Base-by-base conservation (phyloP, 108 stramenopile species). In the Ochromonas danica region DNA sequence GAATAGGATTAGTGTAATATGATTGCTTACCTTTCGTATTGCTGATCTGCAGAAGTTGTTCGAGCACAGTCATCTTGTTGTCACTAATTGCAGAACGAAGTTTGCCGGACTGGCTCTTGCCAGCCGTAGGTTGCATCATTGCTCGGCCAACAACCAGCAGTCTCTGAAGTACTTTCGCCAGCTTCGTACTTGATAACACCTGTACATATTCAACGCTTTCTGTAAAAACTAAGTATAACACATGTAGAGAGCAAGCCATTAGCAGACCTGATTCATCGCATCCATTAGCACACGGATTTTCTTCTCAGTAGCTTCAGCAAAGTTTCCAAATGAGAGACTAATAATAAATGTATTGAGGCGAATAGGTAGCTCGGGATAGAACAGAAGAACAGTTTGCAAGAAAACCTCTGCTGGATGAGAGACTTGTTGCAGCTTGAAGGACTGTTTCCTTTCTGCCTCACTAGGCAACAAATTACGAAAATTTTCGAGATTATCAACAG, bases 11-110 rank as follows among this genome's bases (percentile, higher is more conserved):
- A n/a, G n/a, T n/a, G n/a, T n/a, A n/a, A n/a, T n/a, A n/a, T n/a
- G n/a, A n/a, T n/a, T n/a, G n/a, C n/a, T n/a, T n/a, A n/a, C n/a
- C 67, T 22, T 70, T 70, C 67, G 67, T 70, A 10, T 70, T 14
- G 14, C 17, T 14, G 17, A 70, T 10, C 40, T 70, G 14, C 67
- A 70, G 14, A 14, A 70, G 40, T 17, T 38, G 40, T 22, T 70
- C 67, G 40, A 70, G 67, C 36, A 40, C 17, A 10, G 40, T 40
- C 40, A 22, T 31, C 40, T 38, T 10, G 17, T 14, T 31, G 17
- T 40, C 14, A 70, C 51, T 57, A 22, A 17, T 22, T 10, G 51
- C 51, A 57, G 17, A 10, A 22, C 51, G 51, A 17, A 57, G 51
- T 57, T 57, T 22, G 51, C 22, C 51, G 51, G 17, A 22, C 51